Conservation (phyloP, 768 basidiomycete species). For the Auricularia auricula-judae region DNA sequence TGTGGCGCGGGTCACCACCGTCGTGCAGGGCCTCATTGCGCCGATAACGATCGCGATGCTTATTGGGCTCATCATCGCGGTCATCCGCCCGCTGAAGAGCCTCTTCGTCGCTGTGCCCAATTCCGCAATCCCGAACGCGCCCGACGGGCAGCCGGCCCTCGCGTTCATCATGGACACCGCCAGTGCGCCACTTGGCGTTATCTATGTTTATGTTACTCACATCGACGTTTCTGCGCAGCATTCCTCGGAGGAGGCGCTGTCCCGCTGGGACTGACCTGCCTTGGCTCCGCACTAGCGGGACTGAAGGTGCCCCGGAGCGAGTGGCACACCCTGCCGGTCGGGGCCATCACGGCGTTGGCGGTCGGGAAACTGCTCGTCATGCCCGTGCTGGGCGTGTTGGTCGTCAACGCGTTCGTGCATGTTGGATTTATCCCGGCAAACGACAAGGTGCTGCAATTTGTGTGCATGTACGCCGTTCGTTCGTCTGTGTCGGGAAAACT, state of each 20-base stretch:
- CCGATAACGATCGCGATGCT: slow-evolving; percentile 46
- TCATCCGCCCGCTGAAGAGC: slow-evolving; percentile 46
- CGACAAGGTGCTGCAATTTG: slow-evolving; percentile 51
- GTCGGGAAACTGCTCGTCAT: slow-evolving; percentile 43
- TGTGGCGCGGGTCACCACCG: slow-evolving; percentile 1
- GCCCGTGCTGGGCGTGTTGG: slow-evolving; percentile 50
- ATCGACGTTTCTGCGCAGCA: neutral
- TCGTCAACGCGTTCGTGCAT: slow-evolving; percentile 35
- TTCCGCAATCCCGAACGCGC: slow-evolving; percentile 36
- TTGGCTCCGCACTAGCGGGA: slow-evolving; percentile 54
- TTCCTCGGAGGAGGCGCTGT: slow-evolving; percentile 57
- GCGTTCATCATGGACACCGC: slow-evolving; percentile 47
- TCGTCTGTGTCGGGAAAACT: neutral
- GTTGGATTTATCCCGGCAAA: slow-evolving; percentile 34
- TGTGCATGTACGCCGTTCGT: slow-evolving; percentile 46
- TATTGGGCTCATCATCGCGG: slow-evolving; percentile 41
- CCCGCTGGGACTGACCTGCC: slow-evolving; percentile 48
- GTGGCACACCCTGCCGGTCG: slow-evolving; percentile 35
- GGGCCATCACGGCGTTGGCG: slow-evolving; percentile 43
- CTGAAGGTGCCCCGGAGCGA: slow-evolving; percentile 37
- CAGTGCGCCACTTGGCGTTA: neutral
- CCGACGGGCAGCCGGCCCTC: slow-evolving; percentile 59
- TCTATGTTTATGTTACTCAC: neutral
- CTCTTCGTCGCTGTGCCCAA: slow-evolving; percentile 42
- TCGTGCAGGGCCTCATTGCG: slow-evolving; percentile 29